Base-by-base conservation (phyloP, 1,284 basidiomycete species). In the Lignosus rhinocerotis region DNA sequence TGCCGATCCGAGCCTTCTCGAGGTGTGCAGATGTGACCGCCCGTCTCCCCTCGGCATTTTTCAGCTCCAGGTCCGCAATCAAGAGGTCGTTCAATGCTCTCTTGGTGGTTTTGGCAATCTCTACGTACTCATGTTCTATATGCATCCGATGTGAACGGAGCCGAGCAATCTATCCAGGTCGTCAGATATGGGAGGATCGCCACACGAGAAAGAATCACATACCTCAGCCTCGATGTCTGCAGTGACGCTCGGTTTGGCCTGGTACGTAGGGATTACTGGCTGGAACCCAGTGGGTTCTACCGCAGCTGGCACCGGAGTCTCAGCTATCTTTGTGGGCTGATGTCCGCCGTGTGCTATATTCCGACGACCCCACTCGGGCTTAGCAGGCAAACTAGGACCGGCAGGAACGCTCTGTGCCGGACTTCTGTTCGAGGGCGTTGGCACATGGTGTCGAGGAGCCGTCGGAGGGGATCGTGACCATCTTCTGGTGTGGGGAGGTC, bases 21-120 rank as follows among this genome's bases (percentile, higher is more conserved):
- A 86, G 68, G 64, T 87, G 86, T 61, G 68, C 67, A 56, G 81
- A 81, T 34, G 86, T 81, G 31, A 83, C 73, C 59, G 77, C 77
- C 52, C 85, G 78, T 53, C 85, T 78, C 54, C 74, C 75, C 73
- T 85, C 83, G 12, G 82, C 81, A 42, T 79, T 78, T 58, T 77
- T 77, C 56, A 88, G 69, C 59, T 90, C 88, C 38, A 88, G 73
- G 39, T 73, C 73, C 31, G 83, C 74, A 64, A 83, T 72, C 31
- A 87, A 84, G 5, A 87, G 72, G 66, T 90, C 88, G 54, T 84
- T 80, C 46, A 83, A 67, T 7, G 84, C 83, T 16, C 82, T 78
- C 19, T 78, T 78, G 5, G 77, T 72, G 4, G 71, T 76, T 61
- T 77, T 80, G 17, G 71, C 68, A n/a, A 78, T 70, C 17, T 75